Conservation (phyloP, 2,329 filamentous ascomycete species). For the Ceratocystis huliohia region DNA sequence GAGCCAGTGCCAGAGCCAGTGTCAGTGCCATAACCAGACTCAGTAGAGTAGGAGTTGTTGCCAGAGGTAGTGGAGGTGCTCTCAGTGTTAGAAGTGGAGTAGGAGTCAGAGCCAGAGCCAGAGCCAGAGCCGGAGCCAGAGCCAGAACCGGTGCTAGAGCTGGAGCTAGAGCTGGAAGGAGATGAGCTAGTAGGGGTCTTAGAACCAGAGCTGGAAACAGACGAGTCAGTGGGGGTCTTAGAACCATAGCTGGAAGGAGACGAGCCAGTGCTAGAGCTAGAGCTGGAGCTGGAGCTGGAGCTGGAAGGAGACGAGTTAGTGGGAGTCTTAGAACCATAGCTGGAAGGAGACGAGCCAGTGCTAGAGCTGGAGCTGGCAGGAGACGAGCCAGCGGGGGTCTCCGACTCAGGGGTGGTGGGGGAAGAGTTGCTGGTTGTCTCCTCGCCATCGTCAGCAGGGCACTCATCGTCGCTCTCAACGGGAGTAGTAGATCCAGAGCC, state of each 20-base stretch:
- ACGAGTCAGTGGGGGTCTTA: too few relatives aligned
- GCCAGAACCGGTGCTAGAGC: not conserved
- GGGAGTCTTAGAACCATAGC: not conserved
- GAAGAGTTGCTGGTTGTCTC: not conserved
- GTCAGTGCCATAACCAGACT: not conserved
- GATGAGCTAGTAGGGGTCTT: not conserved
- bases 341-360: not conserved
- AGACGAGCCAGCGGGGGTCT: not conserved
- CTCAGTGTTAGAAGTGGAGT: not conserved
- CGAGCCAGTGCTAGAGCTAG: too few relatives aligned
- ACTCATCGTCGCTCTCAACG: not conserved
- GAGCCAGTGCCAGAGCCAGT: not conserved
- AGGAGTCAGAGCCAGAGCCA: not conserved
- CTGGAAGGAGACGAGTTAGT: not conserved
- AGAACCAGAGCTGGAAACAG: not conserved
- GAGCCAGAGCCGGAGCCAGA: not conserved
- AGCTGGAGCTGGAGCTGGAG: too few relatives aligned
- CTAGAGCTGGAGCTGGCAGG: not conserved
- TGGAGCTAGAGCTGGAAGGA: not conserved
- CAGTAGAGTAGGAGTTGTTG: too few relatives aligned
- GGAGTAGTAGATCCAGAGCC: not conserved
- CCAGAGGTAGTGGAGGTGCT: too few relatives aligned
- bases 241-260: too few relatives aligned
- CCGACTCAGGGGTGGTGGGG: not conserved
- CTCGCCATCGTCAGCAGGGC: conserved; percentile 5